Percentiles rank a stretch among this genome's conserved stretches.
These are phyloP conservation scores for Serendipita indica DNA, from an alignment of 768 basidiomycete genomes.

Conservation along the genomic window DNA sequence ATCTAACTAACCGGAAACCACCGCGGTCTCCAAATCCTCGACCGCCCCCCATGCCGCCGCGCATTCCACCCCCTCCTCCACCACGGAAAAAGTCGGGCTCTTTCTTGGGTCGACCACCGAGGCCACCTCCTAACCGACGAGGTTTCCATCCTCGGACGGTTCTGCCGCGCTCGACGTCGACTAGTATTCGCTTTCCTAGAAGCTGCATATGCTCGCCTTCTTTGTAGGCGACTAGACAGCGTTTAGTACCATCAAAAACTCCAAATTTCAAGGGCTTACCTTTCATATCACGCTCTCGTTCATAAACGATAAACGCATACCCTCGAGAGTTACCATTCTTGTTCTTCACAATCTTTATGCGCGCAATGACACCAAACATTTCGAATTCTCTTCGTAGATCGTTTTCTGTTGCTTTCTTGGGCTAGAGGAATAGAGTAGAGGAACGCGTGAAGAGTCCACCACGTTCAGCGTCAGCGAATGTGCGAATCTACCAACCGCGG, in stretches of 20 bases:
- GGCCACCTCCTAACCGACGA: conserved; percentile 85
- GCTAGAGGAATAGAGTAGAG: conserved; percentile 31
- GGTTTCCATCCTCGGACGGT: conserved; percentile 99
- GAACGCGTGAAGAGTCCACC: conserved; percentile 4
- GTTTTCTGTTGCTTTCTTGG: conserved; percentile 79
- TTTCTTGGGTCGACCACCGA: conserved; percentile 88
- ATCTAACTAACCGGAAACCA: neutral
- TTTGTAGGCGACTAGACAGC: conserved; percentile 72
- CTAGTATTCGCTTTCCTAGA: conserved; percentile 88
- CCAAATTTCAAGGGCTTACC: conserved; percentile 36
- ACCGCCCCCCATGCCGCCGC: conserved; percentile 27
- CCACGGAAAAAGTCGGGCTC: conserved; percentile 15
- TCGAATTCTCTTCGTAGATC: conserved; percentile 94
- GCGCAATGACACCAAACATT: conserved; percentile 85
- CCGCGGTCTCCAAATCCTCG: conserved; percentile 2
- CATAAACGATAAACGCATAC: conserved; percentile 95
- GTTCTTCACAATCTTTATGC: conserved; percentile 84
- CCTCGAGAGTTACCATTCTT: conserved; percentile 76
- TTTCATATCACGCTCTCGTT: conserved; percentile 99
- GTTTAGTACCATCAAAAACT: neutral
- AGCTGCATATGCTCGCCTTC: conserved; percentile 95
- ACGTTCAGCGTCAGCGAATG: conserved; percentile 11
- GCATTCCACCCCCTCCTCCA: conserved; percentile 31
- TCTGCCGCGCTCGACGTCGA: conserved; percentile 95
- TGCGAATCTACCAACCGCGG: neutral